A percentile compares a stretch with the other conserved stretches of the same genome.
phyloP scores from a whole-genome alignment of 176 grass and related monocot genomes.

The Oryza longistaminata region DNA sequence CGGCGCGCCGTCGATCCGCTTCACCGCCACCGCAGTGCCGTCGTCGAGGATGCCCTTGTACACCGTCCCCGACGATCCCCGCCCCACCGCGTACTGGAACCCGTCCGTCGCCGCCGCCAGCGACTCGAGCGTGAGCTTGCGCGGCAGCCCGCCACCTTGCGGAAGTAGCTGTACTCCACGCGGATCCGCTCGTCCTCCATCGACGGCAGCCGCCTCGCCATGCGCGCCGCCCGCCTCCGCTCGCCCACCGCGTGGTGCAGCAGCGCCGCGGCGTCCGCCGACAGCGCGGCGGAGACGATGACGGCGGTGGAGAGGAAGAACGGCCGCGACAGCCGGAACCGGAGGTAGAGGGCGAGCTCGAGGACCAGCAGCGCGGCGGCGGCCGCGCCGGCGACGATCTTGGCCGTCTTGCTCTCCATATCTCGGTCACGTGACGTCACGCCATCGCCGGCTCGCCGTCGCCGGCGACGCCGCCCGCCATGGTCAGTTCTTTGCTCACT shows the following conservation, averaged over 20 bases:
- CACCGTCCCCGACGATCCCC: conserved; percentile 60
- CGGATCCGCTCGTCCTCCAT: conserved; percentile 26
- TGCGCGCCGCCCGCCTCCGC: not conserved
- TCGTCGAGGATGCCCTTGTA: conserved; percentile 74
- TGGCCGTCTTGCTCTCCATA: conserved; percentile 37
- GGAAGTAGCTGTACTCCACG: conserved; percentile 72
- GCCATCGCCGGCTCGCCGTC: not conserved
- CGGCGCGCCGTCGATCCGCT: conserved; percentile 45
- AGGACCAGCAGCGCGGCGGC: not conserved
- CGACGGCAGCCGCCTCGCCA: not conserved
- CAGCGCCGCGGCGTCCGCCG: conserved; percentile 5
- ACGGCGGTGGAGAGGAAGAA: conserved; percentile 40
- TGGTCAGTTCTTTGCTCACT: not conserved
- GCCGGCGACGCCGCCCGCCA: not conserved
- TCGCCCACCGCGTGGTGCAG: conserved; percentile 6
- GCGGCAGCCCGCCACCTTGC: conserved; percentile 62
- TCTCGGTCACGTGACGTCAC: not conserved
- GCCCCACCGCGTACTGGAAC: conserved; percentile 54
- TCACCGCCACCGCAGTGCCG: conserved; percentile 63
- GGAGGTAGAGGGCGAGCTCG: conserved; percentile 29
- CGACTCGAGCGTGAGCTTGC: conserved; percentile 41
- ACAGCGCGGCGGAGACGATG: conserved; percentile 24
- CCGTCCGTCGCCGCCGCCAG: conserved; percentile 56
- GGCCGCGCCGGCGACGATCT: conserved; percentile 28
- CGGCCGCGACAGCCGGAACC: conserved; percentile 34